Conservation (phyloP, 2,329 filamentous ascomycete genomes). For the Periglandula ipomoeae region DNA sequence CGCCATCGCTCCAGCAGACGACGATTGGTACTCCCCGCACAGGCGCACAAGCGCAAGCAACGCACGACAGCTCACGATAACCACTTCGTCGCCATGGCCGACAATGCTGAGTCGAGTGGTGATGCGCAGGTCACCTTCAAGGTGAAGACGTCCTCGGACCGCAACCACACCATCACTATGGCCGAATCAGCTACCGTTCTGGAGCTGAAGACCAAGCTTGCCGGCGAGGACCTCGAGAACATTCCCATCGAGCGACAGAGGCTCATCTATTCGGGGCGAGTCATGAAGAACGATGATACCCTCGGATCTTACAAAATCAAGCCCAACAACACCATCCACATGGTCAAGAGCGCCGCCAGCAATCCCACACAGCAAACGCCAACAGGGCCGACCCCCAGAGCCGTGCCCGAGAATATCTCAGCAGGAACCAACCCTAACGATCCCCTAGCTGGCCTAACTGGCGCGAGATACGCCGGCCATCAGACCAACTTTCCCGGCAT, state of each 20-base stretch:
- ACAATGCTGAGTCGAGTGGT: conserved; percentile 48
- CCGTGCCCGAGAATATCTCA: conserved; percentile 65
- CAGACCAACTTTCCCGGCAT: conserved; percentile 72
- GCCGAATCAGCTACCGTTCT: conserved; percentile 65
- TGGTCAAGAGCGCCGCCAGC: conserved; percentile 93
- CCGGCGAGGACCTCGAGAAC: conserved; percentile 72
- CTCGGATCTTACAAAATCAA: conserved; percentile 89
- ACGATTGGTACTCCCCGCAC: not conserved
- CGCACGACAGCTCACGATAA: not conserved
- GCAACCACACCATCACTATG: conserved; percentile 75
- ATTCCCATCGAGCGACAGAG: conserved; percentile 83
- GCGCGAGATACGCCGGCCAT: conserved; percentile 87
- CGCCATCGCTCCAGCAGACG: not conserved
- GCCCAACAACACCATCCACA: conserved; percentile 86
- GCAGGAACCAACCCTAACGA: conserved; percentile 72
- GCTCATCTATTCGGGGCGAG: conserved; percentile 92
- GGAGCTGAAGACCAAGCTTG: conserved; percentile 85
- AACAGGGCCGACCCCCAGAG: conserved; percentile 32
- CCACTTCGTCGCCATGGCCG: conserved; percentile 45
- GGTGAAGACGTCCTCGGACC: conserved; percentile 92
- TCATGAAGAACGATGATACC: conserved; percentile 90
- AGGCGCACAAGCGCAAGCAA: conserved; percentile 1
- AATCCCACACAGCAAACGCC: conserved; percentile 47
- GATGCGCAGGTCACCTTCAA: conserved; percentile 87
- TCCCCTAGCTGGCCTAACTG: conserved; percentile 80